Conservation (phyloP, 176 grass and related monocot species). For the Chloris gayana region DNA sequence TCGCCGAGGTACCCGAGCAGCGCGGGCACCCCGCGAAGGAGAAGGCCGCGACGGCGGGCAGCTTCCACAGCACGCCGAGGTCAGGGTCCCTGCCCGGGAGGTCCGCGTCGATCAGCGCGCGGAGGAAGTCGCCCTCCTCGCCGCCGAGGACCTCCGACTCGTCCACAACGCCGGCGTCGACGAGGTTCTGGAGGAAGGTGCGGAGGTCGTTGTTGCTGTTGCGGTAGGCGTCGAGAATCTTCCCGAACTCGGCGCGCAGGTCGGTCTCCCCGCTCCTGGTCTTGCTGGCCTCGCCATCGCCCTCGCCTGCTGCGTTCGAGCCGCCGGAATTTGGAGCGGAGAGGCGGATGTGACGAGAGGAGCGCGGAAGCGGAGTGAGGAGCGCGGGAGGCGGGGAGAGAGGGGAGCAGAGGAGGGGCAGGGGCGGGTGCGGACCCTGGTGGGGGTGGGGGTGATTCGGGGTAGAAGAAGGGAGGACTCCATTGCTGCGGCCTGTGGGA, state of each 20-base stretch:
- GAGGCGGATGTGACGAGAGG: constrained; percentile 19
- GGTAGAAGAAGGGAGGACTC: not conserved
- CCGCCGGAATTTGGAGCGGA: not conserved
- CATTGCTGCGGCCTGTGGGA: not conserved
- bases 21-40: constrained; percentile 47
- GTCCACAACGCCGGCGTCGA: constrained; percentile 41
- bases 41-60: constrained; percentile 30
- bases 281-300: constrained; percentile 10
- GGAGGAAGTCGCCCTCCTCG: constrained; percentile 34
- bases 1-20: constrained; percentile 51
- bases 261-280: not conserved
- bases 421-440: not conserved
- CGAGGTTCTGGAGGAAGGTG: constrained; percentile 50
- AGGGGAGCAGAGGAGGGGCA: not conserved
- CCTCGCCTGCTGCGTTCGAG: constrained; percentile 6
- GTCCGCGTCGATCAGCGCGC: constrained; percentile 38
- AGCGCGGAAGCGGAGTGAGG: constrained; percentile 27
- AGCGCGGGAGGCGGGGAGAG: not conserved
- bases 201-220: constrained; percentile 38
- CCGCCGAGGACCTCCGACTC: constrained; percentile 38
- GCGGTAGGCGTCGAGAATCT: constrained; percentile 35
- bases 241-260: not conserved
- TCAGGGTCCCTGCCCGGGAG: constrained; percentile 33
- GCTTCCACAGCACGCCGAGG: constrained; percentile 44
- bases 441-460: not conserved